Evolutionary conservation across 495 filamentous ascomycete species (phyloP), one percentile per base, ranked within the genome.

Genomic region (Daldinia vernicosa): DNA sequence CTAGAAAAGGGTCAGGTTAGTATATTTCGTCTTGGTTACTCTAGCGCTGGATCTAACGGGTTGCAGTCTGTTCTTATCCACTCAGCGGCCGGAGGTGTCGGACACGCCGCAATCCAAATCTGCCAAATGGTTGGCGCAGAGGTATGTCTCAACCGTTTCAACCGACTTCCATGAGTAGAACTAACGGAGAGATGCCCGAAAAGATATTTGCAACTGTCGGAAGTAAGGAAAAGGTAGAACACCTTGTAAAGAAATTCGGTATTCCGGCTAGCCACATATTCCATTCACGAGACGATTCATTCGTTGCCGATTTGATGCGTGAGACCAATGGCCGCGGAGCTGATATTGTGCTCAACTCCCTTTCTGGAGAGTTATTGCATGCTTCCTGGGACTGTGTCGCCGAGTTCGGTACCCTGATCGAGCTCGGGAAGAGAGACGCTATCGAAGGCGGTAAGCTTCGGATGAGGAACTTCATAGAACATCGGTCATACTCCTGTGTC

Each of bases 341-440:
- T 40, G 39, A 40, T 8, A 40, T 40, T 40, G 39, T 40, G 15
- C 39, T 40, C 1, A 40, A 40, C n/a, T 40, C 39, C 15, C 39
- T 40, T 40, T 40, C 39, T 7, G 39, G 39, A 17, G 39, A 40
- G n/a, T 3, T 40, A 17, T 17, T 40, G n/a, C 39, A 40, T 8
- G 39, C 39, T 40, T 40, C 39, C 9, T 86, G 82, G 73, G 75
- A 79, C 11, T 84, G 81, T 51, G 72, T 86, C 37, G 85, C 72
- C 1, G 77, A 78, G 8, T 84, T 82, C 63, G 84, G 84, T 6
- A 76, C 65, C 0, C 80, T 86, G 67, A 70, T 87, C 27, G 85
- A 87, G 45, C 74, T 85, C 26, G 81, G 80, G 3, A 84, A 76
- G 40, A 39, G 69, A 56, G 75, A 74, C 45, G 62, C 65, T 15